Conservation (phyloP, 495 filamentous ascomycete genomes). For the Niebla homalea region DNA sequence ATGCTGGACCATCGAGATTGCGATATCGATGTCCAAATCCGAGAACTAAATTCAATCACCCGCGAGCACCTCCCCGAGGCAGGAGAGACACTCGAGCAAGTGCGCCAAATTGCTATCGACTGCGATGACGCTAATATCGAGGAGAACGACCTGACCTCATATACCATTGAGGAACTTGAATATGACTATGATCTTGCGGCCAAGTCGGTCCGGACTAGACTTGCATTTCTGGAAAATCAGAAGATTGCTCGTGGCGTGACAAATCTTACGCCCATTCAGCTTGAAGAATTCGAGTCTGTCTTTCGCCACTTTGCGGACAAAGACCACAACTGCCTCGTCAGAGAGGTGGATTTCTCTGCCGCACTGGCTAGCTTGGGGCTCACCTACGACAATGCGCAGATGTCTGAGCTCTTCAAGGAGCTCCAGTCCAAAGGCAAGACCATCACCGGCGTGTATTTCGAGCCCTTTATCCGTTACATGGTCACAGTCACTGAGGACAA, state of each 20-base stretch:
- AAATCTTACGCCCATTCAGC: conserved; percentile 91
- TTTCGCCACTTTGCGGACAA: conserved; percentile 88
- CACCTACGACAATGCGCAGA: conserved; percentile 90
- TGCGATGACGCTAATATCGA: conserved; percentile 96
- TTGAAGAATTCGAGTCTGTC: conserved; percentile 95
- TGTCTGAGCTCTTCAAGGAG: conserved; percentile 79
- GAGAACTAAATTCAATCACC: no score
- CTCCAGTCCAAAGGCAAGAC: conserved; percentile 54
- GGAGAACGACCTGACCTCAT: conserved; percentile 97
- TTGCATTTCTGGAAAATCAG: conserved; percentile 94
- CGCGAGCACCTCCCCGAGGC: no score
- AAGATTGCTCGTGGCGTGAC: conserved; percentile 96
- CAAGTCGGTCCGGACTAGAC: conserved; percentile 82
- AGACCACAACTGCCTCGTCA: conserved; percentile 79
- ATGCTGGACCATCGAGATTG: no score
- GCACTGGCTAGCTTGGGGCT: conserved; percentile 85
- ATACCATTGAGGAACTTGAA: conserved; percentile 86
- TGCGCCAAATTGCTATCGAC: conserved; percentile 27
- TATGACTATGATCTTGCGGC: conserved; percentile 90
- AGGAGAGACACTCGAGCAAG: no score
- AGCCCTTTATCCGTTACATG: conserved; percentile 99
- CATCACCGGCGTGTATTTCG: conserved; percentile 63
- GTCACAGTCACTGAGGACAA: conserved; percentile 97
- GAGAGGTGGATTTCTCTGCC: conserved; percentile 89
- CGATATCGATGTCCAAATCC: no score